Percentiles rank a stretch among this genome's conserved stretches.
phyloP scores from a whole-genome alignment of 148 eudicot species.

The Amaranthus palmeri region DNA sequence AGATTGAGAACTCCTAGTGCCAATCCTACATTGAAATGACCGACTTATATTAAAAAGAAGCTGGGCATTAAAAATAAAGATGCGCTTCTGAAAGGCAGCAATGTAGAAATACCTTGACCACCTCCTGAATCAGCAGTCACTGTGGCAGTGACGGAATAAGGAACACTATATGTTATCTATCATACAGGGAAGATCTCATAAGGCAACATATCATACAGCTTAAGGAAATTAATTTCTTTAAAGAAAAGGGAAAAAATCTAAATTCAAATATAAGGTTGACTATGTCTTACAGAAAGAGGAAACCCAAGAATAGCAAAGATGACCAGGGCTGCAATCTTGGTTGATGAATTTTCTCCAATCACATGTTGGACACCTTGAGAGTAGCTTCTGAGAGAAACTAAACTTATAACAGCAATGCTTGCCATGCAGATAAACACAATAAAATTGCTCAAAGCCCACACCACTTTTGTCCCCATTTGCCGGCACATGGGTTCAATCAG shows the following conservation, averaged over 20 bases:
- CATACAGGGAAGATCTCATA: slow-evolving; percentile 10
- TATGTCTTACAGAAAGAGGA: slow-evolving; percentile 79
- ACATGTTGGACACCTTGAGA: slow-evolving; percentile 51
- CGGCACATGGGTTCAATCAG: slow-evolving; percentile 91
- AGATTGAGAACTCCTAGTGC: slow-evolving; percentile 96
- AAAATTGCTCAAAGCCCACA: slow-evolving; percentile 90
- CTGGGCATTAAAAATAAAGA: not conserved
- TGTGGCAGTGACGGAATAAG: slow-evolving; percentile 89
- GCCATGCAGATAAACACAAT: slow-evolving; percentile 83
- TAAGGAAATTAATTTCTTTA: not conserved
- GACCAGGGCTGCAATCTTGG: slow-evolving; percentile 73
- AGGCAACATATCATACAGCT: not conserved
- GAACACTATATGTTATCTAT: slow-evolving; percentile 91
- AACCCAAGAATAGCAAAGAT: slow-evolving; percentile 86
- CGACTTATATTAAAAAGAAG: slow-evolving; percentile 21
- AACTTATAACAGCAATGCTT: slow-evolving; percentile 78
- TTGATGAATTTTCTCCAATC: slow-evolving; percentile 53
- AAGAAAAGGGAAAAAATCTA: not conserved
- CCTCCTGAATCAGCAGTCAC: slow-evolving; percentile 96
- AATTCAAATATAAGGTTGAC: slow-evolving; percentile 3
- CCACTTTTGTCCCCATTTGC: slow-evolving; percentile 73
- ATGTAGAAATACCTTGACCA: slow-evolving; percentile 69
- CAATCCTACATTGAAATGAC: slow-evolving; percentile 54
- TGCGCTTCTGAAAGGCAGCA: not conserved
- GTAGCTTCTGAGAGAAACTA: slow-evolving; percentile 52